A percentile compares a stretch with the other conserved stretches of the same genome.
Conservation (phyloP, 306 rosid species). For the Inga laurina region DNA sequence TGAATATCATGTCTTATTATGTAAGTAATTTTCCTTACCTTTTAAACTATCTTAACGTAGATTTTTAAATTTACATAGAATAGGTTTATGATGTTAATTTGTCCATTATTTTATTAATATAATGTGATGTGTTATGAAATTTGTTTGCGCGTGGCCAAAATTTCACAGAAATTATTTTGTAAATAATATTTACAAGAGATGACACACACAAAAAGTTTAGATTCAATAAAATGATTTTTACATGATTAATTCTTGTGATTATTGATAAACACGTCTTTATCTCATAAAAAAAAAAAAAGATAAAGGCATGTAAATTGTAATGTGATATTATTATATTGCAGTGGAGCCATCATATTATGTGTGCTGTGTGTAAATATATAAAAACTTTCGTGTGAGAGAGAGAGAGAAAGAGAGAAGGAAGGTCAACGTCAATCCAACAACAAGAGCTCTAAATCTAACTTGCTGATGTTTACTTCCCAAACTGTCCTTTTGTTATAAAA, state of each 20-base stretch:
- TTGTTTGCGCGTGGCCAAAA: neutral
- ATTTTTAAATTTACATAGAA: neutral
- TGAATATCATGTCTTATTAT: neutral
- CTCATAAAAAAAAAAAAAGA: too few species aligned
- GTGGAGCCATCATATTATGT: neutral
- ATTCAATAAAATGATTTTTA: neutral
- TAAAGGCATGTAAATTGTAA: neutral
- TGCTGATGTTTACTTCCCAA: conserved; percentile 42
- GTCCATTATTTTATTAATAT: neutral
- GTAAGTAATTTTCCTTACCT: neutral
- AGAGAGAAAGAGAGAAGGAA: neutral
- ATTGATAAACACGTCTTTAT: neutral
- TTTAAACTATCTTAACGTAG: neutral
- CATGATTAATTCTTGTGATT: neutral
- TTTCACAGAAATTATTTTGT: neutral
- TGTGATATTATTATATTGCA: neutral
- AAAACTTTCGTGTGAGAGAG: neutral
- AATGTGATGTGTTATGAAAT: neutral
- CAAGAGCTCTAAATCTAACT: conserved; percentile 50
- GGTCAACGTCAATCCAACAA: conserved; percentile 48
- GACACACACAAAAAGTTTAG: neutral
- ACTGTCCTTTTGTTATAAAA: conserved; percentile 36
- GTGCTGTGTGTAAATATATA: neutral
- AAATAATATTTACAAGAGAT: neutral
- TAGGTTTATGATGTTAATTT: neutral